Evolutionary conservation across 2,329 filamentous ascomycete genomes (phyloP).

Genomic region (Epichloe aotearoae): DNA sequence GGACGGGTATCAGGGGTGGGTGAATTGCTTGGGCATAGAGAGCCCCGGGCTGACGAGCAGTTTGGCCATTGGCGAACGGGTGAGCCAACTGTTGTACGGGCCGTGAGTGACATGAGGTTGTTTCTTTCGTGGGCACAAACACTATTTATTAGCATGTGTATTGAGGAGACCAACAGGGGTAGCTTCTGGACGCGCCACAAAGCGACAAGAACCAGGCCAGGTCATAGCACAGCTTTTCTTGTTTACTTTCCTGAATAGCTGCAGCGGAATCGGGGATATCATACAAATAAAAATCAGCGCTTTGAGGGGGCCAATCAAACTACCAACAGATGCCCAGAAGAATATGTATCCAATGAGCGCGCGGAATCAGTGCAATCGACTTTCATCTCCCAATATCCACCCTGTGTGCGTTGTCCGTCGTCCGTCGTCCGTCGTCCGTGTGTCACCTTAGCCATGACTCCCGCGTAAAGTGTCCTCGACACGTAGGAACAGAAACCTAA

Average conservation of each 20-base stretch:
- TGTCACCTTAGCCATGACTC: too few relatives aligned
- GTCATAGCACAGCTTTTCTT: too few relatives aligned
- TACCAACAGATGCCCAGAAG: neutral
- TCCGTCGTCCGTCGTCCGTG: neutral
- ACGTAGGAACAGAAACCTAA: neutral
- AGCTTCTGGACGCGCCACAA: too few relatives aligned
- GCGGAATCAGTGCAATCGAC: neutral
- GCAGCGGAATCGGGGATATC: neutral
- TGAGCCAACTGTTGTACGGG: slow-evolving; percentile 38
- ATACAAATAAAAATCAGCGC: neutral
- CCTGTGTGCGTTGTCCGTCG: too few relatives aligned
- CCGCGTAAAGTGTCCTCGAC: neutral
- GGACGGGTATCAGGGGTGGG: slow-evolving; percentile 65
- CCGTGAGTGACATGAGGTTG: neutral
- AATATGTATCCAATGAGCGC: neutral
- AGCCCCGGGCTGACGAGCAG: slow-evolving; percentile 82
- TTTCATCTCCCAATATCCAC: too few relatives aligned
- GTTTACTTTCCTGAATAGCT: neutral
- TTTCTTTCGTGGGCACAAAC: neutral
- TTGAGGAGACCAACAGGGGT: too few relatives aligned
- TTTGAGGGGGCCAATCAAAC: neutral
- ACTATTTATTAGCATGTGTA: neutral
- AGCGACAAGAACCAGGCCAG: too few relatives aligned
- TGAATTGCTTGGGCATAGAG: slow-evolving; percentile 87
- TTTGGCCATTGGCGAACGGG: slow-evolving; percentile 73